Evolutionary conservation across 306 rosid species (phyloP).

Genomic region (Purshia tridentata): DNA sequence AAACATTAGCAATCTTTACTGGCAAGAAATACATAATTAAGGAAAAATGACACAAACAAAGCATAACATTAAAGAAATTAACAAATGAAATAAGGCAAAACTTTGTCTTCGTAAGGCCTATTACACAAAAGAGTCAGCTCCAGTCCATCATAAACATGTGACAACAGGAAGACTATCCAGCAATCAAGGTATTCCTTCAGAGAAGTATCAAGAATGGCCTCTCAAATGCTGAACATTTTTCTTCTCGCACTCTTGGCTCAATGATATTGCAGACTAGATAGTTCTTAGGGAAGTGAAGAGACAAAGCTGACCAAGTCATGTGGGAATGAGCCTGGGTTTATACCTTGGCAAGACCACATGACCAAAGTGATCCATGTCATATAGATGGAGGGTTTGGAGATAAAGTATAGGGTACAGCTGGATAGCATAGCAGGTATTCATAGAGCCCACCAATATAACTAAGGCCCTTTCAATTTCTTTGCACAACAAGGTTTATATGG

Average conservation of each 20-base stretch:
- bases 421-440: background rate
- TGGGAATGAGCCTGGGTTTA: background rate
- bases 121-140: background rate
- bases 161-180: no score
- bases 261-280: background rate
- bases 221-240: no score
- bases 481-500: background rate
- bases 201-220: no score
- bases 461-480: background rate
- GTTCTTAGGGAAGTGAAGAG: background rate
- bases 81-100: background rate
- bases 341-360: background rate
- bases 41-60: background rate
- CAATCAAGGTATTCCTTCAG: no score
- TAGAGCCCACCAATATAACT: background rate
- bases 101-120: background rate
- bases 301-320: background rate
- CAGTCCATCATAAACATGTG: background rate
- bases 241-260: background rate
- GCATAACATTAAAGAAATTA: background rate
- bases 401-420: no score
- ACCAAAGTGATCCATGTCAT: background rate
- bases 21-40: background rate
- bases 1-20: constrained; percentile 14
- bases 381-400: background rate